These are phyloP conservation scores for Saccharomycopsis vini DNA, from an alignment of 805 yeast species.

Conservation along the genomic window DNA sequence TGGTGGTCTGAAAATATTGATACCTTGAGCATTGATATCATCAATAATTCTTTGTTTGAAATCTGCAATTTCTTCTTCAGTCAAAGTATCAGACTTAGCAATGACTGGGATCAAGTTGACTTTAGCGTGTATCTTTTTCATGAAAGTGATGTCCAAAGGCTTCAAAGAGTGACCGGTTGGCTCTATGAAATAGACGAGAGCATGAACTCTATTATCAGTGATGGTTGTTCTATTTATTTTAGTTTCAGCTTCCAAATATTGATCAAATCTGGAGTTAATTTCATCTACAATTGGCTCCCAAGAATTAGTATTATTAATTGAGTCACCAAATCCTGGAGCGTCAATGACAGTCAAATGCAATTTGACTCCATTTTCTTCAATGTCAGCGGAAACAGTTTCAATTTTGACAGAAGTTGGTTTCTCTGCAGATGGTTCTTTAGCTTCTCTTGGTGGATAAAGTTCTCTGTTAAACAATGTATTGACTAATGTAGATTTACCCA, in stretches of 20 bases:
- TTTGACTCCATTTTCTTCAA: constrained; percentile 91
- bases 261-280: constrained; percentile 77
- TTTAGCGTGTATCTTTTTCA: constrained; percentile 80
- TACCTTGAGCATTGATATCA: constrained; percentile 68
- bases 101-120: constrained; percentile 92
- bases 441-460: constrained; percentile 36
- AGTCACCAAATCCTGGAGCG: constrained; percentile 92
- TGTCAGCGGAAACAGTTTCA: constrained; percentile 54
- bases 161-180: constrained; percentile 86
- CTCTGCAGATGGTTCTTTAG: constrained; percentile 35
- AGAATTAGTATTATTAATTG: constrained; percentile 65
- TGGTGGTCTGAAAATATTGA: constrained; percentile 70
- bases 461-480: constrained; percentile 79
- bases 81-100: constrained; percentile 88
- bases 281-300: constrained; percentile 93
- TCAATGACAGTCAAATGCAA: constrained; percentile 77
- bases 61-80: constrained; percentile 70
- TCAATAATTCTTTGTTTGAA: constrained; percentile 72
- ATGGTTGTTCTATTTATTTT: constrained; percentile 63
- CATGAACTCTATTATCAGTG: constrained; percentile 83
- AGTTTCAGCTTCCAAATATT: constrained; percentile 83
- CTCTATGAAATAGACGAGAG: constrained; percentile 81
- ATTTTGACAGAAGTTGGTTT: constrained; percentile 42
- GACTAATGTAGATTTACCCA: constrained; percentile 88
- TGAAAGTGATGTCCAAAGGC: constrained; percentile 80